These are phyloP conservation scores for Aphanomyces euteiches DNA, from an alignment of 352 stramenopile genomes.

Conservation along the genomic window DNA sequence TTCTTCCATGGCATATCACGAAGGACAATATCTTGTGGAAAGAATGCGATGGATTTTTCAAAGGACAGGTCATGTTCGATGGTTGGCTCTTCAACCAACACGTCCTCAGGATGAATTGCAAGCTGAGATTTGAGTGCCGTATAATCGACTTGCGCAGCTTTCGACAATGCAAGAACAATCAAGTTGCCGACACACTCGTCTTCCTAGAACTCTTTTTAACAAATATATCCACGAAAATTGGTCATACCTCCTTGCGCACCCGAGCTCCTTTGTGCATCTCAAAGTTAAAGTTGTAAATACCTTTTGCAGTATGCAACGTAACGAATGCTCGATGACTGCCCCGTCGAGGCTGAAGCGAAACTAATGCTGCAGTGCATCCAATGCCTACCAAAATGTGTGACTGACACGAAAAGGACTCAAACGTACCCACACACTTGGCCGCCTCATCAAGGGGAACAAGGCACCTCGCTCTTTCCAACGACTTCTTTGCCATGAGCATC, in stretches of 20 bases:
- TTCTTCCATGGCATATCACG: slow-evolving; percentile 42
- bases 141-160: slow-evolving; percentile 40
- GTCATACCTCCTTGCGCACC: slow-evolving; percentile 39
- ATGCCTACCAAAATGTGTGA: slow-evolving; percentile 37
- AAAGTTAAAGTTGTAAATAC: slow-evolving; percentile 57
- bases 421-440: slow-evolving; percentile 17
- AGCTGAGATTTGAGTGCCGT: slow-evolving; percentile 40
- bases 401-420: not conserved
- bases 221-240: not conserved
- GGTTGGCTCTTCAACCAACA: slow-evolving; percentile 28
- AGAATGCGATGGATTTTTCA: slow-evolving; percentile 44
- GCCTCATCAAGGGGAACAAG: slow-evolving; percentile 24
- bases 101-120: slow-evolving; percentile 33
- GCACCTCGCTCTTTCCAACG: slow-evolving; percentile 4
- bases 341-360: slow-evolving; percentile 58
- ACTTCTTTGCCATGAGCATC: slow-evolving; percentile 29
- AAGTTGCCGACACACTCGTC: slow-evolving; percentile 63
- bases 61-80: slow-evolving; percentile 21
- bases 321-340: slow-evolving; percentile 23
- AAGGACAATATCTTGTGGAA: slow-evolving; percentile 36
- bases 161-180: slow-evolving; percentile 63
- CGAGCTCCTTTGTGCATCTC: slow-evolving; percentile 57
- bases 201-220: slow-evolving; percentile 39
- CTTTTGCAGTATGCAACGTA: slow-evolving; percentile 30
- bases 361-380: slow-evolving; percentile 65